These are phyloP conservation scores for Erythrobasidium hasegawianum DNA, from an alignment of 1,284 basidiomycete genomes.

Conservation along the genomic window DNA sequence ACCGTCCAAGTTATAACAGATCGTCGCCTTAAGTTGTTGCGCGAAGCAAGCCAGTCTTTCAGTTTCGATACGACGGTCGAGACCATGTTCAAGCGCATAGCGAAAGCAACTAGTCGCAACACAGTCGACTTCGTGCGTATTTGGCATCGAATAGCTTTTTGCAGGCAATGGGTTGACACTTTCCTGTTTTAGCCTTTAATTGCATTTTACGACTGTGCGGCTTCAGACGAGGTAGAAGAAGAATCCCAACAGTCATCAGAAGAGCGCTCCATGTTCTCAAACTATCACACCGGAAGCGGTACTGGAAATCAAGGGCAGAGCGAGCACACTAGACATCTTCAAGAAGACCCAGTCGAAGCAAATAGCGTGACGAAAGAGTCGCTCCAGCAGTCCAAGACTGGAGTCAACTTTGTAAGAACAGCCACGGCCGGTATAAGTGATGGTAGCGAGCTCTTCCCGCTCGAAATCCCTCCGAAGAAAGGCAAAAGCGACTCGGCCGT, in stretches of 20 bases:
- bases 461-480: neutral
- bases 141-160: too few species aligned
- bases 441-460: conserved; percentile 16
- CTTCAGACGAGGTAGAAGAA: conserved; percentile 21
- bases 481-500: neutral
- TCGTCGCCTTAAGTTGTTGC: conserved; percentile 39
- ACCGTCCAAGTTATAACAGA: conserved; percentile 39
- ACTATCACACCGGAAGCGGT: too few species aligned
- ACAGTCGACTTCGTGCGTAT: conserved; percentile 7
- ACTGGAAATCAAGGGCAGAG: neutral
- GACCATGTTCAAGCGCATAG: conserved; percentile 9
- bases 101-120: conserved; percentile 1
- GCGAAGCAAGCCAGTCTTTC: conserved; percentile 38
- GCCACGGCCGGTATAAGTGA: neutral
- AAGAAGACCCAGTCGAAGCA: neutral
- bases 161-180: too few species aligned
- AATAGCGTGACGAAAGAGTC: neutral
- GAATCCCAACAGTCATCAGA: conserved; percentile 5
- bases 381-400: neutral
- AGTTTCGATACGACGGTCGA: conserved; percentile 16
- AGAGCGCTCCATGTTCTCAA: neutral
- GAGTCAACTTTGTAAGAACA: conserved; percentile 6
- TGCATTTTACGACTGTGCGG: conserved; percentile 33
- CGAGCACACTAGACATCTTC: neutral
- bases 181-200: neutral